These are phyloP conservation scores for Naganishia antarctica DNA, from an alignment of 768 basidiomycete genomes.

Conservation along the genomic window DNA sequence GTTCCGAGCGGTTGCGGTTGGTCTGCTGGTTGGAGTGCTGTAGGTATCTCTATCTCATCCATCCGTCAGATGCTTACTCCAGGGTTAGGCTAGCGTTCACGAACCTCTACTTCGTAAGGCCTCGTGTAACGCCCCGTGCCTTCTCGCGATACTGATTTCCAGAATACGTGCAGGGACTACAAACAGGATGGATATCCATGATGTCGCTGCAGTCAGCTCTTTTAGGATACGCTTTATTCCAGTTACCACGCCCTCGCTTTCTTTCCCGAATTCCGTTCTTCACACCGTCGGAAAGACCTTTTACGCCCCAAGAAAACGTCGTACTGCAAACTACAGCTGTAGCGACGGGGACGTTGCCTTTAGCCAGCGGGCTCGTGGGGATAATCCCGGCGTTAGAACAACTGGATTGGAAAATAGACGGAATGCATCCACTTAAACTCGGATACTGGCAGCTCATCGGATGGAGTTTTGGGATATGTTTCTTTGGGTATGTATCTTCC, in stretches of 20 bases:
- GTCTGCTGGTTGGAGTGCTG: slow-evolving; percentile 76
- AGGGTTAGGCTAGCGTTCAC: slow-evolving; percentile 55
- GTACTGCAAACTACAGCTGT: slow-evolving; percentile 93
- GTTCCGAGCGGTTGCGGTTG: slow-evolving; percentile 63
- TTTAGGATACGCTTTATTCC: slow-evolving; percentile 79
- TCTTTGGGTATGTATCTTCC: slow-evolving; percentile 67
- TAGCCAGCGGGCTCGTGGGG: slow-evolving; percentile 67
- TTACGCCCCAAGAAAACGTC: slow-evolving; percentile 87
- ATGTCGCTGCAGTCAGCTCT: slow-evolving; percentile 94
- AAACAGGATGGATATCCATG: slow-evolving; percentile 49
- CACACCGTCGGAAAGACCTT: slow-evolving; percentile 56
- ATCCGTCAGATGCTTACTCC: background rate
- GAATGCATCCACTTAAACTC: slow-evolving; percentile 67
- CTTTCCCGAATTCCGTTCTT: slow-evolving; percentile 30
- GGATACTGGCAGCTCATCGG: slow-evolving; percentile 67
- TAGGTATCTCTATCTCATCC: slow-evolving; percentile 1
- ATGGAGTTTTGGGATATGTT: slow-evolving; percentile 88
- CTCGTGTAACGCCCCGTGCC: slow-evolving; percentile 62
- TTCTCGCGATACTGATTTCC: slow-evolving; percentile 80
- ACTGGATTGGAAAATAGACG: slow-evolving; percentile 69
- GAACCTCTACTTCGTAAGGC: slow-evolving; percentile 56
- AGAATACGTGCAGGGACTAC: slow-evolving; percentile 16
- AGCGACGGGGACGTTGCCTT: slow-evolving; percentile 67
- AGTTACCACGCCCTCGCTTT: slow-evolving; percentile 52
- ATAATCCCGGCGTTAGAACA: slow-evolving; percentile 84